Base-by-base conservation (phyloP, 805 yeast species). In the Wickerhamomyces ciferrii region DNA sequence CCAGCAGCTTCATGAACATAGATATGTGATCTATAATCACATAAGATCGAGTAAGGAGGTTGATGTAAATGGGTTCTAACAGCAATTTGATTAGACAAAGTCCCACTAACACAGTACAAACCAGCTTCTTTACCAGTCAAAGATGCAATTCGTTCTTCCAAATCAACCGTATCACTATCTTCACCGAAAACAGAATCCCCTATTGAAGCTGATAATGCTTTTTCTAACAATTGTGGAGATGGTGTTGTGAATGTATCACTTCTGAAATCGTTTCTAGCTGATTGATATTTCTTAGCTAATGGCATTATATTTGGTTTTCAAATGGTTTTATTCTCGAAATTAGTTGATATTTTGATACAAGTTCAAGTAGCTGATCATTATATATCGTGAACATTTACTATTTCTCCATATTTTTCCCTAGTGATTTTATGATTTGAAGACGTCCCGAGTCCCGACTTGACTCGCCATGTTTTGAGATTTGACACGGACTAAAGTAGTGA, bases 231-330 rank as follows among this genome's bases (percentile, higher is more conserved):
- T 37, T 78, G 70, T 32, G 70, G 69, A 1, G 96, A 80, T 20
- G 97, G 97, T 13, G 87, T 85, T 4, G 97, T 90, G 75, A 89
- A 88, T 1, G 97, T 91, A 63, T 91, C 98, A 57, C 92, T 76
- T 63, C 83, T 71, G 54, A 79, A 72, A 53, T 79, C 84, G 61
- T 77, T 78, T 23, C 62, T 51, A 14, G 74, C 67, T 0, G 54
- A 32, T 27, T 49, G 45, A 46, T 57, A 58, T 10, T 27, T 27
- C 31, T 27, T 27, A 8, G 31, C 31, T 8, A 27, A 9, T 27
- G 31, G 31, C 31, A 27, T 23, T 23, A 8, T 27, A n/a, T n/a
- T n/a, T n/a, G n/a, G n/a, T n/a, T n/a, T n/a, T n/a, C n/a, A n/a
- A n/a, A n/a, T n/a, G n/a, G n/a, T n/a, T n/a, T n/a, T n/a, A n/a